These are phyloP conservation scores for Neurospora intermedia DNA, from an alignment of 495 filamentous ascomycete species.

Conservation along the genomic window DNA sequence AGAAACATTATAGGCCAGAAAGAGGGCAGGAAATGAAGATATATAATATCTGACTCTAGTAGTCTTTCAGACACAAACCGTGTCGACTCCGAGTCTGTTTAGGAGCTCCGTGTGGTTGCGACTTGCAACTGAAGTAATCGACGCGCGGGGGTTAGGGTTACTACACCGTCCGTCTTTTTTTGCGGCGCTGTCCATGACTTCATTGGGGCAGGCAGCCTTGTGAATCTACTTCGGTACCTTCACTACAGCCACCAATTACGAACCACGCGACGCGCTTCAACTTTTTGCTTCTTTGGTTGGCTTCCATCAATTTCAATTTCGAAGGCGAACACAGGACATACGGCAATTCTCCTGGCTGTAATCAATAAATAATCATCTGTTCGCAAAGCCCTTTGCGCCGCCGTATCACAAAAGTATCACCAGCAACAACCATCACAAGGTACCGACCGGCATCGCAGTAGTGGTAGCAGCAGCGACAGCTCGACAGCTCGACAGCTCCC, in stretches of 20 bases:
- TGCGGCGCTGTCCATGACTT: neutral
- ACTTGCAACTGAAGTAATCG: neutral
- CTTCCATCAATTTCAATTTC: neutral
- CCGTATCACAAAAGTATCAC: neutral
- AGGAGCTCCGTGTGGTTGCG: neutral
- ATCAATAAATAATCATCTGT: neutral
- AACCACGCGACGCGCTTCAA: neutral
- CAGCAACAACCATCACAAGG: neutral
- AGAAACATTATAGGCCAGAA: neutral
- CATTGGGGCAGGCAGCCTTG: neutral
- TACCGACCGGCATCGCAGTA: neutral
- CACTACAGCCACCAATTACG: neutral
- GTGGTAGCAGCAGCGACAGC: neutral
- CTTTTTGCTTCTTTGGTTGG: neutral
- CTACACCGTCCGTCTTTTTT: neutral
- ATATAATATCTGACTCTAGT: neutral
- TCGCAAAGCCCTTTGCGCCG: neutral
- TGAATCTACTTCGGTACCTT: neutral
- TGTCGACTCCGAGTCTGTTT: neutral
- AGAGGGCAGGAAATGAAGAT: neutral
- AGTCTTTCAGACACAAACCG: neutral
- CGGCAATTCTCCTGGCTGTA: neutral
- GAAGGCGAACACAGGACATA: neutral
- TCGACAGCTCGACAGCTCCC: neutral
- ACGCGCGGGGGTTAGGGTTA: neutral